Evolutionary conservation across 768 basidiomycete genomes (phyloP).

Genomic region (Suillus tomentosus): DNA sequence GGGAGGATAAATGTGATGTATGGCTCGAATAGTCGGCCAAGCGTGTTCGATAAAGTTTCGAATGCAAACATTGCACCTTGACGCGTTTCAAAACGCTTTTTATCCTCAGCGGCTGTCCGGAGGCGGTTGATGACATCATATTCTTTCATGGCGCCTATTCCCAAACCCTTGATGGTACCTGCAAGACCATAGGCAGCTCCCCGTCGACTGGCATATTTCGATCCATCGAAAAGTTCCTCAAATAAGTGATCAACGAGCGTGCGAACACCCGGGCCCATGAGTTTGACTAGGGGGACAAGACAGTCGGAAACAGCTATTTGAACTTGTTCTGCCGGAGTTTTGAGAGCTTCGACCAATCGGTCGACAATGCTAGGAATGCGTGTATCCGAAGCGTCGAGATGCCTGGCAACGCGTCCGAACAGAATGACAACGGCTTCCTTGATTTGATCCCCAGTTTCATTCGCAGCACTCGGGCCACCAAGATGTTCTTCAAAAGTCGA

Average conservation of each 20-base stretch:
- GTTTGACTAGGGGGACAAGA: conserved; percentile 79
- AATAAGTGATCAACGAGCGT: conserved; percentile 76
- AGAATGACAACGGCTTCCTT: conserved; percentile 95
- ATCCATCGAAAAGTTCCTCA: conserved; percentile 70
- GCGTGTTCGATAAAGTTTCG: conserved; percentile 83
- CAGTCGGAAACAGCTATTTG: conserved; percentile 97
- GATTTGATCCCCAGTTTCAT: conserved; percentile 81
- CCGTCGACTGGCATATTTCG: conserved; percentile 92
- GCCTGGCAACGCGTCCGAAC: conserved; percentile 89
- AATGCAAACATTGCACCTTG: conserved; percentile 96
- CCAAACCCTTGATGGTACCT: conserved; percentile 89
- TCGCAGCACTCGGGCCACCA: conserved; percentile 49
- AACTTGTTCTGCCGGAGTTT: conserved; percentile 94
- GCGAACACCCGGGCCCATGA: conserved; percentile 53
- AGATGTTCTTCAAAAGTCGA: conserved; percentile 81
- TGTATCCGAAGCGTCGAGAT: conserved; percentile 74
- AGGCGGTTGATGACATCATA: conserved; percentile 76
- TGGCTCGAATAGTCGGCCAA: conserved; percentile 92
- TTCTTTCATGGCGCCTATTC: conserved; percentile 83
- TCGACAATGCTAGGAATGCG: conserved; percentile 84
- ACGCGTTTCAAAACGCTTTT: conserved; percentile 81
- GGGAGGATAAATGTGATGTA: conserved; percentile 87
- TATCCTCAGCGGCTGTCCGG: conserved; percentile 79
- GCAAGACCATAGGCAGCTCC: conserved; percentile 97
- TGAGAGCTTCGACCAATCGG: conserved; percentile 83